Percentiles rank a stretch among this genome's conserved stretches.
Evolutionary conservation across 2,329 filamentous ascomycete genomes (phyloP).

Genomic region (Tolypocladium ophioglossoides): DNA sequence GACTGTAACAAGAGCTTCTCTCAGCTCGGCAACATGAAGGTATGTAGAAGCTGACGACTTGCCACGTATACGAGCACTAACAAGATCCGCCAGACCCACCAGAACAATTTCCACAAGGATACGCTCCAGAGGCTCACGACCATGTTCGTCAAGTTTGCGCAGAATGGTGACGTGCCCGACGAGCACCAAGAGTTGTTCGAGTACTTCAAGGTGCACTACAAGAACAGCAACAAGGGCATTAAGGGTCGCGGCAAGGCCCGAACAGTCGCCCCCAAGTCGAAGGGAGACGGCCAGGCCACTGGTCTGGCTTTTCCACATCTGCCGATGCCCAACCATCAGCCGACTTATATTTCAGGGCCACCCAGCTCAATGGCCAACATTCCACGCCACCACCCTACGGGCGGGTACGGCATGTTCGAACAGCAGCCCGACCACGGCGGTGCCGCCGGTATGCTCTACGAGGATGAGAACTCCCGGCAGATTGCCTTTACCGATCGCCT

Average conservation of each 20-base stretch:
- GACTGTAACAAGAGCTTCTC: conserved; percentile 82
- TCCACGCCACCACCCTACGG: conserved; percentile 18
- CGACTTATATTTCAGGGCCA: conserved; percentile 11
- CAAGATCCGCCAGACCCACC: conserved; percentile 53
- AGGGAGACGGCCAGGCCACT: conserved; percentile 9
- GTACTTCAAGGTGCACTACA: conserved; percentile 83
- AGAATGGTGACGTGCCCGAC: conserved; percentile 44
- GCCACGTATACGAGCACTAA: not conserved
- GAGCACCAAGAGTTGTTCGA: conserved; percentile 67
- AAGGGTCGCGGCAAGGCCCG: conserved; percentile 87
- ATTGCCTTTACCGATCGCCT: conserved; percentile 33
- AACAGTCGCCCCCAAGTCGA: conserved; percentile 38
- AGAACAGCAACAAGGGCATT: conserved; percentile 97
- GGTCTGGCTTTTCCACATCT: conserved; percentile 11
- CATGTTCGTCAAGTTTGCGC: conserved; percentile 58
- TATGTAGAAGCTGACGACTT: conserved; percentile 18
- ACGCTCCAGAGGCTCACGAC: conserved; percentile 59
- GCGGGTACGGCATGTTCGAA: conserved; percentile 35
- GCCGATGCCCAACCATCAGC: conserved; percentile 16
- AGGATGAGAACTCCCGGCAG: conserved; percentile 29
- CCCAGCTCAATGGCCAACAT: conserved; percentile 15
- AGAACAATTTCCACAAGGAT: conserved; percentile 85
- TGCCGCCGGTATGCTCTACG: conserved; percentile 28
- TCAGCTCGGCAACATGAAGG: conserved; percentile 86
- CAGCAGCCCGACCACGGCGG: conserved; percentile 25